Percentiles rank a stretch among this genome's conserved stretches.
Evolutionary conservation across 1,284 basidiomycete genomes (phyloP).

Genomic region (Heimioporus retisporus): DNA sequence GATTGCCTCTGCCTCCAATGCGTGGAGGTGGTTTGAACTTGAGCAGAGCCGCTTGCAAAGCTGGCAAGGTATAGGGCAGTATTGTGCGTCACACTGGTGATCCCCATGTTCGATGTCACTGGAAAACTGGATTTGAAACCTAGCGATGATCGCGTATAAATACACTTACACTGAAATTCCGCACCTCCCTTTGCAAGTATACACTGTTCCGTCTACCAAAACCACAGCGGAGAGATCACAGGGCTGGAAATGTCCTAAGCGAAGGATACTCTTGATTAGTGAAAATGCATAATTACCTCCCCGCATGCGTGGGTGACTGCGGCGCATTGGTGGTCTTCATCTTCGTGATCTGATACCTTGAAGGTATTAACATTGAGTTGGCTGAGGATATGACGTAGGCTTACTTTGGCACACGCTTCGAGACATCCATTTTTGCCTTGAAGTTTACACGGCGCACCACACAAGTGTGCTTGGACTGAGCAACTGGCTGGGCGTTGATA

Average conservation of each 20-base stretch:
- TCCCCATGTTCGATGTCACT: constrained; percentile 57
- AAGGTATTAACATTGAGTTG: constrained; percentile 24
- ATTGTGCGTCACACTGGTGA: constrained; percentile 59
- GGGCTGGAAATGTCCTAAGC: constrained; percentile 45
- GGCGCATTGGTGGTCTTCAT: constrained; percentile 62
- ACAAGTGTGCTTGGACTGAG: constrained; percentile 57
- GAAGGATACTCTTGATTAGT: neutral
- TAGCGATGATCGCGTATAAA: neutral
- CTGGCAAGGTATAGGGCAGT: constrained; percentile 62
- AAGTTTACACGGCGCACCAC: constrained; percentile 54
- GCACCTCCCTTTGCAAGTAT: constrained; percentile 56
- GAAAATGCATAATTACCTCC: constrained; percentile 47
- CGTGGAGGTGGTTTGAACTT: constrained; percentile 61
- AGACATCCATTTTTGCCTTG: constrained; percentile 57
- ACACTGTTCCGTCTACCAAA: constrained; percentile 40
- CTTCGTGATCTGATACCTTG: constrained; percentile 54
- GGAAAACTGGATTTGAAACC: neutral
- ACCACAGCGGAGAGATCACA: constrained; percentile 52
- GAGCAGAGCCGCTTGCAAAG: constrained; percentile 63
- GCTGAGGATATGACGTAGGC: neutral
- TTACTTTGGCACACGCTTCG: constrained; percentile 58
- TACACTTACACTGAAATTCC: constrained; percentile 53
- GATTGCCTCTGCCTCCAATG: constrained; percentile 48
- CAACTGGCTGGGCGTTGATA: constrained; percentile 49
- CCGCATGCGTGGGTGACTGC: constrained; percentile 63